Conservation (phyloP, 164 flowering plant species). For the Vitis labrusca region DNA sequence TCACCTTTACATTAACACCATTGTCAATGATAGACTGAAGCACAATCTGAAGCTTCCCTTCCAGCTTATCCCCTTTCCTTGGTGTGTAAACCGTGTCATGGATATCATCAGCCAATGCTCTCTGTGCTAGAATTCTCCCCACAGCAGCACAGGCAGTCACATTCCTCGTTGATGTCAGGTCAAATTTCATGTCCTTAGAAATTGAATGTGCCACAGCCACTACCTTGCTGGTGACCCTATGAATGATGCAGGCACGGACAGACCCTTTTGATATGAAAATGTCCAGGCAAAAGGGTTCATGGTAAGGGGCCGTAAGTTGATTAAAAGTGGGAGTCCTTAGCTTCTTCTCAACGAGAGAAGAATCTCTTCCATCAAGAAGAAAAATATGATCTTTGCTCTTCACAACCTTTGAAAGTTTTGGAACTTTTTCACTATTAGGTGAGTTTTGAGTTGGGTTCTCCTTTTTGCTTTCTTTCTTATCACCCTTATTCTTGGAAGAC, state of each 20-base stretch:
- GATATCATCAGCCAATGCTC: constrained; percentile 90
- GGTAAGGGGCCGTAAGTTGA: constrained; percentile 80
- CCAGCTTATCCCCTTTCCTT: constrained; percentile 78
- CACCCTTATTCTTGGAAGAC: constrained; percentile 30
- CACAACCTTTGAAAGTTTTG: constrained; percentile 12
- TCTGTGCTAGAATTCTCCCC: constrained; percentile 70
- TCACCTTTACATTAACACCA: constrained; percentile 81
- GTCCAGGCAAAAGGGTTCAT: constrained; percentile 89
- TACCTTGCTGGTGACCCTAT: constrained; percentile 86
- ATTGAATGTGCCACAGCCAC: constrained; percentile 93
- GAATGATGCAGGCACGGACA: constrained; percentile 85
- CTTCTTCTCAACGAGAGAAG: constrained; percentile 32
- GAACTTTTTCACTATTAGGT: constrained; percentile 14
- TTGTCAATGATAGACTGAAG: constrained; percentile 64
- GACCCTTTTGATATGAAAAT: constrained; percentile 77
- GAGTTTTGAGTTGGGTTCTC: constrained; percentile 16
- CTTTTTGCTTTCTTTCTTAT: constrained; percentile 25
- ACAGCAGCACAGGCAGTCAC: constrained; percentile 68
- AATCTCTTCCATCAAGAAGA: constrained; percentile 15
- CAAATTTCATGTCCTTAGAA: constrained; percentile 86
- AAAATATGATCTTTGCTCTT: constrained; percentile 13
- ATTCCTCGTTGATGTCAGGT: constrained; percentile 64
- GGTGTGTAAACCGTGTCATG: constrained; percentile 83
- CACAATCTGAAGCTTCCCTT: constrained; percentile 78
- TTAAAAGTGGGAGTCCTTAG: constrained; percentile 66